A percentile compares a stretch with the other conserved stretches of the same genome.
Evolutionary conservation across 2,329 filamentous ascomycete genomes (phyloP).

Genomic region (Sporothrix mexicana): DNA sequence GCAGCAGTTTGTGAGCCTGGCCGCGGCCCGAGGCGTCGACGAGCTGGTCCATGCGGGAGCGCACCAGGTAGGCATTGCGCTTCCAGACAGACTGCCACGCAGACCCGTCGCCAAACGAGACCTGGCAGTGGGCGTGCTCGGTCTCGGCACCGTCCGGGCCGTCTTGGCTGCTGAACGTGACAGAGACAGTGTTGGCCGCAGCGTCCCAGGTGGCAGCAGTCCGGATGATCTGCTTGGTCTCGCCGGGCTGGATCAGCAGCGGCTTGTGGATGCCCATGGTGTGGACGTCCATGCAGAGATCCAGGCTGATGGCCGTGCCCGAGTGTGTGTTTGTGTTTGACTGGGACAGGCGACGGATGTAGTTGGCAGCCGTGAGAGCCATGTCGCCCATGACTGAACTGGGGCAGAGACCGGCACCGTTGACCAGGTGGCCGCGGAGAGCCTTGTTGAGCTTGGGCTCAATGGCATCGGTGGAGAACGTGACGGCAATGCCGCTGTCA

Average conservation of each 20-base stretch:
- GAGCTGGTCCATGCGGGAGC: slow-evolving; percentile 63
- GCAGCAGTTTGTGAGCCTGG: slow-evolving; percentile 69
- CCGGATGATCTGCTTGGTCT: slow-evolving; percentile 63
- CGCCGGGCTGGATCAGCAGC: slow-evolving; percentile 56
- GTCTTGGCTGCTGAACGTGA: slow-evolving; percentile 50
- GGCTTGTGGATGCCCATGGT: slow-evolving; percentile 54
- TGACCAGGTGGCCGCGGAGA: slow-evolving; percentile 70
- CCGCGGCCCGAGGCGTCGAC: slow-evolving; percentile 68
- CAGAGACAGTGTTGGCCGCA: slow-evolving; percentile 8
- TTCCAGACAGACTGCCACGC: slow-evolving; percentile 21
- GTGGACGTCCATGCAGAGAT: slow-evolving; percentile 64
- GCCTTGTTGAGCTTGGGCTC: slow-evolving; percentile 67
- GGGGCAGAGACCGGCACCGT: slow-evolving; percentile 69
- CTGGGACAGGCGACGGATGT: slow-evolving; percentile 68
- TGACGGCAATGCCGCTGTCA: slow-evolving; percentile 45
- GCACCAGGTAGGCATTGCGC: slow-evolving; percentile 64
- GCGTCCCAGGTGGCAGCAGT: slow-evolving; percentile 57
- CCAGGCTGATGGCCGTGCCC: background rate
- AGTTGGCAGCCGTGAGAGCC: slow-evolving; percentile 64
- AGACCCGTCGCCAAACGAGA: background rate
- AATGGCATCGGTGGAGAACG: slow-evolving; percentile 69
- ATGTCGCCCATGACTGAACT: slow-evolving; percentile 56
- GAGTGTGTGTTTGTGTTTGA: slow-evolving; percentile 66
- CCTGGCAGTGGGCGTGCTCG: slow-evolving; percentile 60
- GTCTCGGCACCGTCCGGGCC: slow-evolving; percentile 68